Evolutionary conservation across 805 yeast genomes (phyloP), one percentile per base, ranked within the genome.

Genomic region (Isabelozyma rhagii): DNA sequence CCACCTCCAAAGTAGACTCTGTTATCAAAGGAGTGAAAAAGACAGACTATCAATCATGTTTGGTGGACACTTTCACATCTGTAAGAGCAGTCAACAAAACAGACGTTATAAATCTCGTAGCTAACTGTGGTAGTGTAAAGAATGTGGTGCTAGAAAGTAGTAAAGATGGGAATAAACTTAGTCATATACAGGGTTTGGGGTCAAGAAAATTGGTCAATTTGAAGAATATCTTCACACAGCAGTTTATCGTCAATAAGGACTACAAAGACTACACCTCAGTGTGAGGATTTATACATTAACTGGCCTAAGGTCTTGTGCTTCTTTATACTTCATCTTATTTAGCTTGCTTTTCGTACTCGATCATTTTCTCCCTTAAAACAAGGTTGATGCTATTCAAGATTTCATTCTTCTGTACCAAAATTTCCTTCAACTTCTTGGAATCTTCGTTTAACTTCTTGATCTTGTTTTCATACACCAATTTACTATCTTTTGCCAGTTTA

Each of bases 321-420:
- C 25, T 21, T 2, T 21, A 21, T 21, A 40, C 25, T 36, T 44
- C 3, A 11, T n/a, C 18, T 14, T 15, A 38, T 41, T 39, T 21
- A 40, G 43, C 45, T 38, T 60, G 62, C 56, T 68, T 66, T 59
- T 72, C 79, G 61, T 72, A 75, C 51, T 78, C 78, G 41, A 74
- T 68, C 51, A 83, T 69, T 62, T 80, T 82, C 46, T 70, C 67
- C 60, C 85, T 77, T 55, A 84, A 71, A 15, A 80, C 76, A 56
- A 72, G 66, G 56, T 87, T 89, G 31, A 89, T 78, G 46, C 80
- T 79, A 56, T 82, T 81, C 55, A 88, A 66, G 39, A 83, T 72
- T 39, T 82, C 82, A 48, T 83, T 74, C 68, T 92, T 93, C 61
- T 86, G 91, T 49, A 81, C 81, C 51, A 93, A 84, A 25, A 94